phyloP scores from a whole-genome alignment of 352 stramenopile species.

The Globisporangium carolinianum region DNA sequence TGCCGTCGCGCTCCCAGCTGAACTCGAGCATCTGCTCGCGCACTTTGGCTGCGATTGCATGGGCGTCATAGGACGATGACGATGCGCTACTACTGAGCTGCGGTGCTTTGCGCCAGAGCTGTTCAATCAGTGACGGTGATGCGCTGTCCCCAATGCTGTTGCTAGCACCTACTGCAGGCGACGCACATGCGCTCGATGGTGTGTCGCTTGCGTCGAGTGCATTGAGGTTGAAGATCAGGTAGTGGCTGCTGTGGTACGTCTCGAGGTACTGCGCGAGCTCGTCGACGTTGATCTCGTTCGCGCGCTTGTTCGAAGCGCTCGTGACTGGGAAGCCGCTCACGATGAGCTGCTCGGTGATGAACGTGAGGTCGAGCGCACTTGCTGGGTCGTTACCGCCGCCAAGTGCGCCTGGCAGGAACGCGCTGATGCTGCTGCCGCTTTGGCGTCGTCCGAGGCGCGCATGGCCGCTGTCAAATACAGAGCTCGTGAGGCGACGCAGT shows the following conservation, averaged over 20 bases:
- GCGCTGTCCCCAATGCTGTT: not conserved
- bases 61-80: not conserved
- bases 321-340: constrained; percentile 50
- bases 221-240: constrained; percentile 81
- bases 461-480: constrained; percentile 40
- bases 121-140: constrained; percentile 10
- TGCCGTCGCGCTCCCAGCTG: constrained; percentile 69
- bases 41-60: constrained; percentile 37
- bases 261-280: constrained; percentile 65
- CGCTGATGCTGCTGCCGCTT: constrained; percentile 18
- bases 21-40: constrained; percentile 85
- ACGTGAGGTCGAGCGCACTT: constrained; percentile 55
- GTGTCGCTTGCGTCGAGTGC: constrained; percentile 27
- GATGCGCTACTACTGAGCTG: not conserved
- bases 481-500: constrained; percentile 66
- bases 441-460: constrained; percentile 29
- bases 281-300: constrained; percentile 61
- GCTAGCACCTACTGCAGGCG: not conserved
- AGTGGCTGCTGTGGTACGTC: constrained; percentile 41
- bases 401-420: constrained; percentile 1
- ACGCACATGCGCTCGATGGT: not conserved
- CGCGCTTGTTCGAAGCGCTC: constrained; percentile 59
- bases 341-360: constrained; percentile 61
- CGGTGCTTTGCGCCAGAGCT: constrained; percentile 9
- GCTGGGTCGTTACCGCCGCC: constrained; percentile 17